These are phyloP conservation scores for Ophiognomonia clavigignenti-juglandacearum DNA, from an alignment of 2,329 filamentous ascomycete species.

Conservation along the genomic window DNA sequence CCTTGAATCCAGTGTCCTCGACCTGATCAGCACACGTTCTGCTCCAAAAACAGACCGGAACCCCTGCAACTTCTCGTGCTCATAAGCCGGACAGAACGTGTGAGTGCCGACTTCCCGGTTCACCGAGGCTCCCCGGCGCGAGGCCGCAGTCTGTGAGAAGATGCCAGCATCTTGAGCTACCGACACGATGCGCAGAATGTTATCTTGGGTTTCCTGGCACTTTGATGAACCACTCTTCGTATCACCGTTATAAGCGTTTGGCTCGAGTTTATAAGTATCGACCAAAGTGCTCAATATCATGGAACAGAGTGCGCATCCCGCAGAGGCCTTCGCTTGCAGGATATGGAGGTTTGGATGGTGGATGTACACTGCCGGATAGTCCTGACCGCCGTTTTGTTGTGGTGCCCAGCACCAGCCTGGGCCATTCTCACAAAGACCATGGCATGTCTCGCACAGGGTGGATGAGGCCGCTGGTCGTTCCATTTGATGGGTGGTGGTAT, in stretches of 20 bases:
- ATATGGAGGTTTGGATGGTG: neutral
- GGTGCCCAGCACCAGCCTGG: neutral
- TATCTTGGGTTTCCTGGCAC: neutral
- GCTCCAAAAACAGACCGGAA: neutral
- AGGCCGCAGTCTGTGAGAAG: neutral
- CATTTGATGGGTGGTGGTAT: too few relatives aligned
- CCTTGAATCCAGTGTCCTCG: neutral
- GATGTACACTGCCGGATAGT: neutral
- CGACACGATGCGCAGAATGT: neutral
- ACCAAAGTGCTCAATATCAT: neutral
- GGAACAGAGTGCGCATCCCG: neutral
- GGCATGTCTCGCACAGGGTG: neutral
- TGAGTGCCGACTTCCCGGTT: neutral
- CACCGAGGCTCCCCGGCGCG: neutral
- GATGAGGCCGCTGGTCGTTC: neutral
- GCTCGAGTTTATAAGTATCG: neutral
- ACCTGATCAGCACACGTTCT: neutral
- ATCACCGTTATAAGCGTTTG: neutral
- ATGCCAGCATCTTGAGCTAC: neutral
- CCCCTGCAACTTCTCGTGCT: neutral
- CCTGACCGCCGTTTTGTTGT: neutral
- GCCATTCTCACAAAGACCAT: neutral
- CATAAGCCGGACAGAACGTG: neutral
- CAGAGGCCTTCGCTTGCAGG: neutral
- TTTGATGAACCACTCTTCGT: neutral